Percentiles rank a stretch among this genome's conserved stretches.
phyloP scores from a whole-genome alignment of 2,329 filamentous ascomycete genomes.

The Penicillium glabrum region DNA sequence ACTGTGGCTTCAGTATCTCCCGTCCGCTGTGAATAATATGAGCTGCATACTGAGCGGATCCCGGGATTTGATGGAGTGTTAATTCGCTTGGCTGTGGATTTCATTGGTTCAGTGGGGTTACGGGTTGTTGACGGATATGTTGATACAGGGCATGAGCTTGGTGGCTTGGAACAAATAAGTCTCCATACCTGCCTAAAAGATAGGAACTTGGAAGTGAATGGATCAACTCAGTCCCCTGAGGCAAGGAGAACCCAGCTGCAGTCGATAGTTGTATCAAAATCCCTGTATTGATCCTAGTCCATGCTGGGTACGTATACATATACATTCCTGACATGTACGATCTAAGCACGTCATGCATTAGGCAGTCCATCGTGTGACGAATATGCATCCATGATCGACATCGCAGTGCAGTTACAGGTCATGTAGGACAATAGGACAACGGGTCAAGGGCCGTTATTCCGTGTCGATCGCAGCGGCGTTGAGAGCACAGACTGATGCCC shows the following conservation, averaged over 20 bases:
- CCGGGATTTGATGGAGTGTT: background rate
- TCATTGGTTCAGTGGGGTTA: background rate
- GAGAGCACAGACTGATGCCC: constrained; percentile 1
- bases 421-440: background rate
- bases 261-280: background rate
- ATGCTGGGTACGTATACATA: background rate
- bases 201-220: background rate
- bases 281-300: background rate
- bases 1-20: background rate
- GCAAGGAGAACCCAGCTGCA: background rate
- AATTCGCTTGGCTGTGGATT: background rate
- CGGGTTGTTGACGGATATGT: background rate
- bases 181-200: background rate
- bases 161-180: background rate
- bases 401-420: background rate
- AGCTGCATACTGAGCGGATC: background rate
- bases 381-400: background rate
- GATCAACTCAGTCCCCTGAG: background rate
- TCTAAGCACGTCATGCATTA: background rate
- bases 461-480: constrained; percentile 9
- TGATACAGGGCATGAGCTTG: background rate
- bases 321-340: background rate
- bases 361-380: background rate
- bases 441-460: background rate
- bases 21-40: background rate